phyloP scores from a whole-genome alignment of 768 basidiomycete species.

The Kwoniella dejecticola region DNA sequence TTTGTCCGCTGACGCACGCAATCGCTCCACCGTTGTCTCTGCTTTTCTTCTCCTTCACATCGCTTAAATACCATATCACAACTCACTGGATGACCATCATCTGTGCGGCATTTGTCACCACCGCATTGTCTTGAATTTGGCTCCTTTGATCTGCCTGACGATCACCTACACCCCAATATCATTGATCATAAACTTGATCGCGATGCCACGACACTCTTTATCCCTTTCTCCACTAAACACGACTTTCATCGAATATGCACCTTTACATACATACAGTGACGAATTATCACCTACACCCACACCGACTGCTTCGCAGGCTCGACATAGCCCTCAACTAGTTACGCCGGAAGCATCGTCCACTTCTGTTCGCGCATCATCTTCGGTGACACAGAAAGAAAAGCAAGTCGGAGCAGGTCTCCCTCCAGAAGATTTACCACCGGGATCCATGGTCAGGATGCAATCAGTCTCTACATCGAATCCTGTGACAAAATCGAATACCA shows the following conservation, averaged over 20 bases:
- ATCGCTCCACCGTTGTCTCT: no score
- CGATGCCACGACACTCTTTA: not conserved
- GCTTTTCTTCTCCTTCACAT: no score
- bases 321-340: not conserved
- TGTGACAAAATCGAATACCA: no score
- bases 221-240: not conserved
- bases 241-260: not conserved
- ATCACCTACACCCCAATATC: slow-evolving; percentile 1
- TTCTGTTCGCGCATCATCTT: not conserved
- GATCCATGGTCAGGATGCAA: slow-evolving; percentile 9
- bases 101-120: no score
- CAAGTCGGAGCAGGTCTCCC: not conserved
- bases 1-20: no score
- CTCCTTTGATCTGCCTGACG: not conserved
- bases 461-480: not conserved
- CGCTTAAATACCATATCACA: no score
- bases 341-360: not conserved
- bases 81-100: no score
- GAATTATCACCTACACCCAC: not conserved
- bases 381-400: not conserved
- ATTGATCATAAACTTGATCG: not conserved
- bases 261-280: not conserved
- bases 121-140: not conserved
- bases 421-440: not conserved
- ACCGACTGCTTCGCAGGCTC: slow-evolving; percentile 2